These are phyloP conservation scores for Mycocentrospora acerina DNA, from an alignment of 2,329 filamentous ascomycete species.

Conservation along the genomic window DNA sequence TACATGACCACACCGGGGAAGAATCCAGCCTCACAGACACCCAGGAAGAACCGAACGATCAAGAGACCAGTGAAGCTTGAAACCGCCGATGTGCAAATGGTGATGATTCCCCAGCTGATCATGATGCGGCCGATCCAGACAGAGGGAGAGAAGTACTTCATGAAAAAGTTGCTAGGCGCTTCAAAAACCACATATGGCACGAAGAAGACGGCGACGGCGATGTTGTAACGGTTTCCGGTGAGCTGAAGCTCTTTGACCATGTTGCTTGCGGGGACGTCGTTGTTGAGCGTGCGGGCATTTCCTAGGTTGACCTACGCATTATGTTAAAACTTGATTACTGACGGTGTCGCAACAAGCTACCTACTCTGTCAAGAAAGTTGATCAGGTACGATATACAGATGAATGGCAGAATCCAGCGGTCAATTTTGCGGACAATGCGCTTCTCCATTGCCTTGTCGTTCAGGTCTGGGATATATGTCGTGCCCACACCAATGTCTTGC, in stretches of 20 bases:
- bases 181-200: constrained; percentile 62
- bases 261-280: constrained; percentile 16
- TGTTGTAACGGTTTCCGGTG: constrained; percentile 18
- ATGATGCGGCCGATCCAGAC: constrained; percentile 60
- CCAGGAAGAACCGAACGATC: constrained; percentile 58
- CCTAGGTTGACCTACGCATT: constrained; percentile 26
- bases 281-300: constrained; percentile 24
- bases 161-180: constrained; percentile 56
- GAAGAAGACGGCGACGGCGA: constrained; percentile 37
- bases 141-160: constrained; percentile 40
- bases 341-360: neutral
- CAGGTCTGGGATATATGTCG: constrained; percentile 15
- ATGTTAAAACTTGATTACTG: too few species aligned
- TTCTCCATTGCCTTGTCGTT: constrained; percentile 23
- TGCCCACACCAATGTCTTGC: constrained; percentile 8
- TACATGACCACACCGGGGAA: constrained; percentile 68
- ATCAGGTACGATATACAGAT: constrained; percentile 24
- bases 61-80: constrained; percentile 59
- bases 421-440: constrained; percentile 22
- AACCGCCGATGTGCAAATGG: constrained; percentile 67
- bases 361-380: constrained; percentile 20
- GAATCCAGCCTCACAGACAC: constrained; percentile 69
- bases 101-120: constrained; percentile 66
- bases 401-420: constrained; percentile 19
- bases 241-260: constrained; percentile 18